Base-by-base conservation (phyloP, 2,329 filamentous ascomycete genomes). In the Fusarium illudens region DNA sequence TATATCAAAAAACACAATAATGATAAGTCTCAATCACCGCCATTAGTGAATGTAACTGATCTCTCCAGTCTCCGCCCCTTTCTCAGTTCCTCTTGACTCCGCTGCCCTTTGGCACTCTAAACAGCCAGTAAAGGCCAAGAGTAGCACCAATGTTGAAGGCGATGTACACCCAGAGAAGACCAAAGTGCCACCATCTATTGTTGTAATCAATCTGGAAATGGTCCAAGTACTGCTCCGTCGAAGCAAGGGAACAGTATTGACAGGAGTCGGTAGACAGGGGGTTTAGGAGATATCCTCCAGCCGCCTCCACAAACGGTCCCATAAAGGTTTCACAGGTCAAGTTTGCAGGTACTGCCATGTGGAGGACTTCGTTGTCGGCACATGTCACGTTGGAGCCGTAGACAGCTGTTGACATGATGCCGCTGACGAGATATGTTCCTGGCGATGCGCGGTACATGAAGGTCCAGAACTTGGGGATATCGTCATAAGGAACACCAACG, bases 371-470 rank as follows among this genome's bases (percentile, higher is more conserved):
- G 2, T 74, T 69, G 0, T 60, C 46, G 1, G 76, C 66, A 6
- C 76, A 77, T 3, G 27, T 37, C 0, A 77, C 75, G 0, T 67
- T 4, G 0, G 68, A 63, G 1, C 73, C 69, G 3, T 70, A 71
- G 0, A 78, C 64, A 0, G 73, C 73, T 0, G 73, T 64, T 0
- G 74, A 73, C 49, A 91, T 80, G 75, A 92, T 84, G 4, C 87
- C 89, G 27, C 84, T 81, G 44, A 92, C 82, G 15, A 92, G 80
- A 75, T 93, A 93, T 0, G 89, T 92, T 69, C 92, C 87, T 1
- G 90, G 90, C 0, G 87, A 90, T 48, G 89, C 79, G 32, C 87
- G 83, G 76, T 92, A 91, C 87, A 91, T 89, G 79, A 90, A 90
- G 57, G 85, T 87, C 90, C 90, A 93, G 80, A 92, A 91, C 3